Conservation (phyloP, 2,329 filamentous ascomycete genomes). For the Tolypocladium capitatum region DNA sequence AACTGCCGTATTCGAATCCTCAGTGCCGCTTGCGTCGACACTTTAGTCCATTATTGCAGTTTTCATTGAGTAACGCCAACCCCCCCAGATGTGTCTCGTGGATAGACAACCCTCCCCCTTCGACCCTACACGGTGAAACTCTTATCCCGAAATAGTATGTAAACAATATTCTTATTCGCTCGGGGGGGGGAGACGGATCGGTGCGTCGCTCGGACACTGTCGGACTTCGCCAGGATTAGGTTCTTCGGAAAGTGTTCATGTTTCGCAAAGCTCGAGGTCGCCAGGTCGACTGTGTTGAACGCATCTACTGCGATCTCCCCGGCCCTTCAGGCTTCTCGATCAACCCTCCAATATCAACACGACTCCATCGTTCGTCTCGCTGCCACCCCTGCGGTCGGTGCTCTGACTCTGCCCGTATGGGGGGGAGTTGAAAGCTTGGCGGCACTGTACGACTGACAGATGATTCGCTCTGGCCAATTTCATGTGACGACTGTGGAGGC, state of each 20-base stretch:
- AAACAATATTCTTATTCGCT: background rate
- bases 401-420: conserved; percentile 29
- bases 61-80: background rate
- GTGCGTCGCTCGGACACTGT: background rate
- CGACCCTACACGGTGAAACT: background rate
- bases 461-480: conserved; percentile 38
- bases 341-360: conserved; percentile 48
- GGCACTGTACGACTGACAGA: conserved; percentile 18
- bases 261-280: background rate
- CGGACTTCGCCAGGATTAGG: background rate
- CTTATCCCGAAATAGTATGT: background rate
- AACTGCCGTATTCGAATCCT: background rate
- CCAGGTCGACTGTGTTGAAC: too few relatives aligned
- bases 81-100: background rate
- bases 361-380: conserved; percentile 36
- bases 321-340: conserved; percentile 41
- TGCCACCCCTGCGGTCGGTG: conserved; percentile 17
- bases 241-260: background rate
- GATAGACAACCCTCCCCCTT: background rate
- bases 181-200: too few relatives aligned
- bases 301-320: conserved; percentile 12
- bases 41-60: background rate
- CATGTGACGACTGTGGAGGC: conserved; percentile 31
- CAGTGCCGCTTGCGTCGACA: background rate
- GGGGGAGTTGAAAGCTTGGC: conserved; percentile 31